Evolutionary conservation across 208 protist genomes (phyloP).

Genomic region (Acanthamoeba divionensis): DNA sequence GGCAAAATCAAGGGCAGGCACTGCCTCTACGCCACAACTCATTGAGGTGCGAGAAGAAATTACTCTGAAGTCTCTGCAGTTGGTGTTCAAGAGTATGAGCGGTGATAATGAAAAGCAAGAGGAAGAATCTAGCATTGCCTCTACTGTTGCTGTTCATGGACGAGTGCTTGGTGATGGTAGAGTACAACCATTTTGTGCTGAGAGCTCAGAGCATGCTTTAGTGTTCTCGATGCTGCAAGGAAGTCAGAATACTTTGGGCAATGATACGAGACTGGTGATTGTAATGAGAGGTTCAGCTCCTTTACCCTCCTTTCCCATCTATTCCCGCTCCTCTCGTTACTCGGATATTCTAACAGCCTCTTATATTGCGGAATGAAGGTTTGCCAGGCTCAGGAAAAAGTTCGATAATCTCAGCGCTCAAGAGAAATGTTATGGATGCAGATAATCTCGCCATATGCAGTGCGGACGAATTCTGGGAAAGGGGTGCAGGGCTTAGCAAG

Average conservation of each 20-base stretch:
- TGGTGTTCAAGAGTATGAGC: conserved; percentile 2
- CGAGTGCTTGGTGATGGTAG: background rate
- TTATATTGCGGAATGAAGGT: too few species aligned
- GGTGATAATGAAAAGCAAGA: background rate
- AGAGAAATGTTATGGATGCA: background rate
- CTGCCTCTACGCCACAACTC: background rate
- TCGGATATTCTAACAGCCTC: too few species aligned
- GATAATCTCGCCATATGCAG: background rate
- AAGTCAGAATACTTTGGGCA: too few species aligned
- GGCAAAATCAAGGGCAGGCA: background rate
- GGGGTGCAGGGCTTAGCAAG: background rate
- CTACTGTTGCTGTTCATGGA: background rate
- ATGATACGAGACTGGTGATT: background rate
- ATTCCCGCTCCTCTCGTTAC: too few species aligned
- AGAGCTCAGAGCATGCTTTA: background rate
- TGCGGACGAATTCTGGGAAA: conserved; percentile 16
- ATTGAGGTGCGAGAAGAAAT: background rate
- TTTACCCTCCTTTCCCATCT: too few species aligned
- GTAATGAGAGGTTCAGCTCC: too few species aligned
- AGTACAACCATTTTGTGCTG: background rate
- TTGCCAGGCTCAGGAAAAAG: conserved; percentile 23
- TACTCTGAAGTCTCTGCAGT: background rate
- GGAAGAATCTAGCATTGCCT: background rate
- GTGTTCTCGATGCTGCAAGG: too few species aligned
- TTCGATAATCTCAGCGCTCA: background rate